phyloP scores from a whole-genome alignment of 495 filamentous ascomycete species.

The Neohortaea acidophila region DNA sequence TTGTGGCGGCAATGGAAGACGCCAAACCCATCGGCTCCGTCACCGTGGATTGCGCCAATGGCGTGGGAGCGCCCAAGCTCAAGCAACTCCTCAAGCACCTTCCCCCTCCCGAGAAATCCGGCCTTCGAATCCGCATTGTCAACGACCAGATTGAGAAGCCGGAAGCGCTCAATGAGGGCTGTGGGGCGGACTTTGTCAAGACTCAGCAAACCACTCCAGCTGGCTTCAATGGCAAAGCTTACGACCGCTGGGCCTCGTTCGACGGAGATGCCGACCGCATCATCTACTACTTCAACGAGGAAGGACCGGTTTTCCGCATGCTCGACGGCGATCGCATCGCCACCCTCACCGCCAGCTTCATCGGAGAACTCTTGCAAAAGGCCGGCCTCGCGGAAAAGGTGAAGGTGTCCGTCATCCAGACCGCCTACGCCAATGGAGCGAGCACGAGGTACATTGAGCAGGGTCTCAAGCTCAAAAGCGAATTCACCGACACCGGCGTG shows the following conservation, averaged over 20 bases:
- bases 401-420: conserved; percentile 87
- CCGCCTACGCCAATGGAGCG: conserved; percentile 94
- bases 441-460: conserved; percentile 82
- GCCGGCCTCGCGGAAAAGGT: conserved; percentile 66
- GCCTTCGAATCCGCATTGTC: conserved; percentile 66
- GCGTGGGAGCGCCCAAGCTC: conserved; percentile 88
- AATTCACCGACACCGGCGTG: conserved; percentile 89
- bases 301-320: conserved; percentile 67
- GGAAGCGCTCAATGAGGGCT: conserved; percentile 77
- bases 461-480: conserved; percentile 72
- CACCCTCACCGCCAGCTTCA: conserved; percentile 83
- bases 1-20: conserved; percentile 59
- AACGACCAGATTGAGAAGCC: conserved; percentile 85
- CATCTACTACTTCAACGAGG: conserved; percentile 85
- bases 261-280: conserved; percentile 93
- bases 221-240: conserved; percentile 53
- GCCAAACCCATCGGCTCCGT: conserved; percentile 55
- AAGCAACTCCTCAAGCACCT: conserved; percentile 73
- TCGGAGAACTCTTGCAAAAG: conserved; percentile 67
- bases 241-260: conserved; percentile 78
- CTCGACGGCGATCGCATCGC: conserved; percentile 95
- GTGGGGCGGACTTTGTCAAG: conserved; percentile 94
- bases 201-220: conserved; percentile 86
- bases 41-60: conserved; percentile 91
- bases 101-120: conserved; percentile 43